Evolutionary conservation across 179 eudicot species (phyloP).

Genomic region (Silene vulgaris): DNA sequence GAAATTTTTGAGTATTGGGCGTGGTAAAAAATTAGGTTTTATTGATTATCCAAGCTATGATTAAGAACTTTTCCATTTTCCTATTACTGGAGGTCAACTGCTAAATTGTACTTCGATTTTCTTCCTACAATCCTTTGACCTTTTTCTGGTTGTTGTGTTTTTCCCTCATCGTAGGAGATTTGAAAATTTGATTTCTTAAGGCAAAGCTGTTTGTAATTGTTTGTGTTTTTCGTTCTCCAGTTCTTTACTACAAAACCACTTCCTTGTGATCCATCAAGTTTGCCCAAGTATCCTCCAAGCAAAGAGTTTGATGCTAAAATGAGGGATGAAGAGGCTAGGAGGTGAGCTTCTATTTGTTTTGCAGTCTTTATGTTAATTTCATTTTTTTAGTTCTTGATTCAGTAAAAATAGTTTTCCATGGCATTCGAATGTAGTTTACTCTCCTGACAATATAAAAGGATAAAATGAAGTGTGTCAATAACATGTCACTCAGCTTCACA

Average conservation of each 20-base stretch:
- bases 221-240: constrained; percentile 38
- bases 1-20: not conserved
- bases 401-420: not conserved
- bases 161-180: not conserved
- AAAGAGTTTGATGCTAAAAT: constrained; percentile 90
- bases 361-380: constrained; percentile 1
- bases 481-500: not conserved
- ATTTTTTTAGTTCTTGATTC: not conserved
- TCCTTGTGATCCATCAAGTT: constrained; percentile 86
- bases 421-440: not conserved
- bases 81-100: not conserved
- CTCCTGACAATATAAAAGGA: not conserved
- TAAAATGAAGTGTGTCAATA: not conserved
- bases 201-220: not conserved
- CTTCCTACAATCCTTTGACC: not conserved
- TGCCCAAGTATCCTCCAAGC: constrained; percentile 92
- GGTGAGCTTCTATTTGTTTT: constrained; percentile 36
- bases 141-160: not conserved
- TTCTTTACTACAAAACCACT: constrained; percentile 71
- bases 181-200: not conserved
- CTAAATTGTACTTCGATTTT: not conserved
- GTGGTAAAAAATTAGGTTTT: not conserved
- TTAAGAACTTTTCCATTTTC: not conserved
- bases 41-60: not conserved
- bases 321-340: constrained; percentile 90